Evolutionary conservation across 164 flowering plant species (phyloP).

Genomic region (Taxillus chinensis): DNA sequence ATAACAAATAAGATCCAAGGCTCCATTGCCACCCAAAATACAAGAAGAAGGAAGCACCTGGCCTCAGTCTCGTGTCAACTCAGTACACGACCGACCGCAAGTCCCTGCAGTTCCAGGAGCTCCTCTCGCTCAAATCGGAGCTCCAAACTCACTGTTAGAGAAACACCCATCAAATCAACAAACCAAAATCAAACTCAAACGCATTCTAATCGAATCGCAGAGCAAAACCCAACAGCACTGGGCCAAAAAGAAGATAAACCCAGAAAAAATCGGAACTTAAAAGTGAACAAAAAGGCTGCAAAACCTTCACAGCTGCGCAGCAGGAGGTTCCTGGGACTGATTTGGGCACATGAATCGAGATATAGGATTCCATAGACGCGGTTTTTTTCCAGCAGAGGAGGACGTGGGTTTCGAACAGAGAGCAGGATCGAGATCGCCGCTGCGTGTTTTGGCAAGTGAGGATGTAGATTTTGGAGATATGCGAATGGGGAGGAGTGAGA

Average conservation of each 20-base stretch:
- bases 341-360: not conserved
- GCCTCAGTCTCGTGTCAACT: no score
- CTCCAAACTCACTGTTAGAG: not conserved
- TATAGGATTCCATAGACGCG: not conserved
- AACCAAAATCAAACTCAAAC: not conserved
- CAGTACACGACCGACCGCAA: no score
- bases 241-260: not conserved
- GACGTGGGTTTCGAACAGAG: not conserved
- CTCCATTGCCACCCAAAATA: not conserved
- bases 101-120: not conserved
- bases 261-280: not conserved
- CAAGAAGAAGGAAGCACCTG: not conserved
- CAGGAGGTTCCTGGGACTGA: not conserved
- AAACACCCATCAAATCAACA: not conserved
- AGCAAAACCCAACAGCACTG: not conserved
- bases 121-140: not conserved
- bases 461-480: slow-evolving; percentile 10
- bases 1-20: not conserved
- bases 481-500: not conserved
- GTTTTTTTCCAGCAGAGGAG: not conserved
- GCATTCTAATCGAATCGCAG: not conserved
- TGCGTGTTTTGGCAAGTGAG: not conserved
- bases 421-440: not conserved
- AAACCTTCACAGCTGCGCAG: not conserved
- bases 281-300: not conserved